phyloP scores from a whole-genome alignment of 352 stramenopile species.

The Aphanomyces stellatus region DNA sequence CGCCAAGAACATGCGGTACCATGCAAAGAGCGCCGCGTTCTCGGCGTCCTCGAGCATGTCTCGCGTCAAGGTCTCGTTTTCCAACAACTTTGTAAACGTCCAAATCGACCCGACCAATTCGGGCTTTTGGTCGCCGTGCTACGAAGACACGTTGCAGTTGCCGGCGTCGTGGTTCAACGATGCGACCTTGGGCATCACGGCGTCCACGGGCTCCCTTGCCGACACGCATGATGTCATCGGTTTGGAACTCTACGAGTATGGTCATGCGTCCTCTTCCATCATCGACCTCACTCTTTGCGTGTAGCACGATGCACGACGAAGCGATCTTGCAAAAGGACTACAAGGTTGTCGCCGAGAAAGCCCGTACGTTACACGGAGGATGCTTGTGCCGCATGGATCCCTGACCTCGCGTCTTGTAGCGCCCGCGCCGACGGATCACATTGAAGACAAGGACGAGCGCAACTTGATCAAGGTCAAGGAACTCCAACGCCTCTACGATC shows the following conservation, averaged over 20 bases:
- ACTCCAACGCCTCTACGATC: conserved; percentile 70
- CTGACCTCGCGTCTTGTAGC: conserved; percentile 20
- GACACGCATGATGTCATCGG: conserved; percentile 78
- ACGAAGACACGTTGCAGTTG: conserved; percentile 42
- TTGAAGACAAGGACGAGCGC: conserved; percentile 40
- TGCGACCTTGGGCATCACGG: conserved; percentile 62
- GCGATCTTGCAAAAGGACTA: conserved; percentile 6
- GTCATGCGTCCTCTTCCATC: neutral
- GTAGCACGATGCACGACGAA: conserved; percentile 7
- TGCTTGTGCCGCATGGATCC: neutral
- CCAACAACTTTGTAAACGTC: conserved; percentile 55
- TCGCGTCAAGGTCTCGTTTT: conserved; percentile 70
- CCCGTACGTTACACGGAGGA: conserved; percentile 7
- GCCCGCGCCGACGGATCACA: conserved; percentile 37
- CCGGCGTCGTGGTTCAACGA: conserved; percentile 49
- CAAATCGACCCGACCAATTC: conserved; percentile 65
- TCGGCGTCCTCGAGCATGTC: conserved; percentile 72
- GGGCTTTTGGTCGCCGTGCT: conserved; percentile 59
- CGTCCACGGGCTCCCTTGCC: conserved; percentile 67
- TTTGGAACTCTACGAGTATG: conserved; percentile 72
- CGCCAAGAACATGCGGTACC: conserved; percentile 65
- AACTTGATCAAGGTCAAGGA: conserved; percentile 58
- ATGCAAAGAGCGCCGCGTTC: conserved; percentile 73
- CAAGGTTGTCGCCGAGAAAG: neutral
- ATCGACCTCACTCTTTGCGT: neutral